These are phyloP conservation scores for Suillus americanus DNA, from an alignment of 768 basidiomycete genomes.

Conservation along the genomic window DNA sequence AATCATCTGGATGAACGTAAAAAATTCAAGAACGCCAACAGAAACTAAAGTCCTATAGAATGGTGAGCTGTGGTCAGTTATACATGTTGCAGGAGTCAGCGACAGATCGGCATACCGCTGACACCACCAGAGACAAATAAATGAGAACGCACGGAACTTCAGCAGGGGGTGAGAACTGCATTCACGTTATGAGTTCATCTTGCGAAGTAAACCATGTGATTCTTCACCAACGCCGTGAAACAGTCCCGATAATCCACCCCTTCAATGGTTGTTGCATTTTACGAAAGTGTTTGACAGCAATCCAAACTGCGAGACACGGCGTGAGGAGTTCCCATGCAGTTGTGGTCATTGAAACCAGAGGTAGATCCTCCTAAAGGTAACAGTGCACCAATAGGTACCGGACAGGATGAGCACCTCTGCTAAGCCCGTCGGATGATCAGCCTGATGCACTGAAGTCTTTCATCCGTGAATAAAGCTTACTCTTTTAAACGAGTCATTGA, in stretches of 20 bases:
- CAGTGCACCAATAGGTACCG: background rate
- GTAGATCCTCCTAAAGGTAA: background rate
- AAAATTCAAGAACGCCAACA: background rate
- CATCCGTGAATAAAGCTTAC: background rate
- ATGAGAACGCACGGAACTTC: background rate
- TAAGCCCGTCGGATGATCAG: background rate
- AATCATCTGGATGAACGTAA: background rate
- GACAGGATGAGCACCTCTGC: background rate
- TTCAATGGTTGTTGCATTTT: background rate
- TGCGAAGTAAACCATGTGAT: background rate
- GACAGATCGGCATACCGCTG: too few species aligned
- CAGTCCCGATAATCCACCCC: background rate
- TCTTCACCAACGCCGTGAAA: background rate
- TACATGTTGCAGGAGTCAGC: background rate
- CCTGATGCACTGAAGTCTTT: background rate
- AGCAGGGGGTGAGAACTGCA: background rate
- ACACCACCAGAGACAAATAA: background rate
- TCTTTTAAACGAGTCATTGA: background rate
- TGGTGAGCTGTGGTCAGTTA: background rate
- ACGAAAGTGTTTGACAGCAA: background rate
- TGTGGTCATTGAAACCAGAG: background rate
- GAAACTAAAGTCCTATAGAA: background rate
- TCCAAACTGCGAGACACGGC: background rate
- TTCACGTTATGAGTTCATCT: too few species aligned
- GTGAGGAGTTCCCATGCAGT: background rate